Base-by-base conservation (phyloP, 805 yeast species). In the Kazachstania kunashirensis region DNA sequence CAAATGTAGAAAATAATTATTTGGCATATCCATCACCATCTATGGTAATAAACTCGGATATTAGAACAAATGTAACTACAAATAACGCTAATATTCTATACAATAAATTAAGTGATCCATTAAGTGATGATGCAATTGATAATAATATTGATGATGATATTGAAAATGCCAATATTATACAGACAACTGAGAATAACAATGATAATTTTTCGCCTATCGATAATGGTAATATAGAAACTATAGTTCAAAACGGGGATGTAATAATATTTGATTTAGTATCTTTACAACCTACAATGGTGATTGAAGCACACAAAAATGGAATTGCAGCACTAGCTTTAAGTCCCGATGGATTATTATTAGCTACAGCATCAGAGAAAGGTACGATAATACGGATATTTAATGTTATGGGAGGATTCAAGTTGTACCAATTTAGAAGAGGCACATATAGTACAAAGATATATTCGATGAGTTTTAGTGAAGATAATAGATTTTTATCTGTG, bases 371-470 rank as follows among this genome's bases (percentile, higher is more conserved):
- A 10, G 76, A 73, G 29, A 78, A 79, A 47, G 94, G 94, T 2
- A 82, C 94, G 0, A 79, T 82, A 19, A 72, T 82, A 1, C 61
- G 89, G 40, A 79, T 82, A 1, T 82, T 81, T 47, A 61, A 71
- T 15, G 75, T 75, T 1, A 65, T 61, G 12, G 70, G 77, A 3
- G 85, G 88, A 0, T 61, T 63, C 21, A 77, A 75, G 45, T 47
- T 79, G 24, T 74, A 67, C 44, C 89, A 82, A 48, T 81, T 44
- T 33, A 65, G 94, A 51, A 67, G 94, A 53, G 94, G 94, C 0
- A 77, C 89, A 2, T 88, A 88, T 53, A 83, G 84, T 3, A 83
- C 96, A 2, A 71, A 67, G 43, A 83, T 92, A 13, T 76, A 75
- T 48, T 79, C 94, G 9, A 65, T 92, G 45, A 68, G 75, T 25